Base-by-base conservation (phyloP, 2,329 filamentous ascomycete genomes). In the Dendryphion nanum region DNA sequence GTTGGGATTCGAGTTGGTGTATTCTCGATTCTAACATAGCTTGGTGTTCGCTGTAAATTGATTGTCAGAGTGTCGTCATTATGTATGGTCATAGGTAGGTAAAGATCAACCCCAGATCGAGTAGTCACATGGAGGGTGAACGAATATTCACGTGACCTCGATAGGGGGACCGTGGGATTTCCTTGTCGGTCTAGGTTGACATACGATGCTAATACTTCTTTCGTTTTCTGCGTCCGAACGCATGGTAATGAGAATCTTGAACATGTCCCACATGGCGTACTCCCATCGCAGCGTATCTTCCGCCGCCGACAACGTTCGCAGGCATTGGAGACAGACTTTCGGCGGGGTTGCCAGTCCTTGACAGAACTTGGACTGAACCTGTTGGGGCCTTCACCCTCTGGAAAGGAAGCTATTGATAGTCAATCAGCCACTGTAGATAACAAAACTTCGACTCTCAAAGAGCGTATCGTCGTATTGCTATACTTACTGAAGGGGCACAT, bases 321-420 rank as follows among this genome's bases (percentile, higher is more conserved):
- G 13, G 62, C 62, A 39, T 65, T 65, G 29, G 61, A 62, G 7
- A 65, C 62, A 5, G 61, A 63, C 48, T 65, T 65, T 21, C 59
- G 42, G 18, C 62, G 40, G 2, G 62, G 57, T 21, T 62, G 59
- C 62, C 62, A 65, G 31, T 64, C 58, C 33, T 53, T 56, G 15
- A 63, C 56, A 18, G 57, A 47, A 17, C 50, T 47, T 4, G 60
- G 59, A 14, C 59, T 60, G 45, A 59, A 61, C 33, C 53, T 47
- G 34, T 38, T 47, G 7, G 58, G 56, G 2, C 53, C 57, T 38
- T 64, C 61, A 19, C 51, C 57, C 12, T 47, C 35, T 34, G 61
- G 61, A 16, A 64, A 40, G 36, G 61, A 52, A 20, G 57, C 58
- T 61, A 24, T 37, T 30, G 24, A 13, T 10, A n/a, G 36, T 47